A percentile compares a stretch with the other conserved stretches of the same genome.
phyloP scores from a whole-genome alignment of 768 basidiomycete species.

The Pleurotus eryngii region DNA sequence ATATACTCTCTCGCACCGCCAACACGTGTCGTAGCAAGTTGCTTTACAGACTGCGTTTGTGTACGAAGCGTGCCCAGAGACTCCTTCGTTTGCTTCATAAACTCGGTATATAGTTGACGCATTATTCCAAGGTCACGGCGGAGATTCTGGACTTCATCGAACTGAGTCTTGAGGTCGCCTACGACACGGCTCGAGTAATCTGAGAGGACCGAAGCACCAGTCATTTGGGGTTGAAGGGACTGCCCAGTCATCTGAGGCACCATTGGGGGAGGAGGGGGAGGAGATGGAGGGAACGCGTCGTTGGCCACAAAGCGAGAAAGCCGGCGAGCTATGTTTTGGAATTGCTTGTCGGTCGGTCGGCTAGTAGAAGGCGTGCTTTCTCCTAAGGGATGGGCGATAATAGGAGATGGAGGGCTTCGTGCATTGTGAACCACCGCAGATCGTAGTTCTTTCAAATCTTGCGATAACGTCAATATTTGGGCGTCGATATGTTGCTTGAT shows the following conservation, averaged over 20 bases:
- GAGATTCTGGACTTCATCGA: constrained; percentile 92
- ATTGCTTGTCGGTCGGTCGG: constrained; percentile 74
- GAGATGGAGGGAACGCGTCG: constrained; percentile 16
- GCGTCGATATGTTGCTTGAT: constrained; percentile 97
- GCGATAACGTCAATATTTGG: constrained; percentile 80
- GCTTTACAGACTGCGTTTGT: constrained; percentile 86
- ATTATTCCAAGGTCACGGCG: constrained; percentile 91
- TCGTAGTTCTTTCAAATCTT: constrained; percentile 89
- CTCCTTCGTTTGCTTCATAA: constrained; percentile 88
- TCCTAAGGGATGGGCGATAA: constrained; percentile 52
- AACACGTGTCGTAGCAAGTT: constrained; percentile 77
- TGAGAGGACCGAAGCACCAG: constrained; percentile 70
- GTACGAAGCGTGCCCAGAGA: constrained; percentile 72
- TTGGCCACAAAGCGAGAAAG: constrained; percentile 69
- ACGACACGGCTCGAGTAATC: constrained; percentile 75
- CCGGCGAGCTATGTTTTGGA: constrained; percentile 68
- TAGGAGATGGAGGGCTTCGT: constrained; percentile 46
- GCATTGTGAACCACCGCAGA: constrained; percentile 52
- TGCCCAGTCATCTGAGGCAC: constrained; percentile 66
- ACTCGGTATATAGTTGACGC: constrained; percentile 93
- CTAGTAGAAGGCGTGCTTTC: constrained; percentile 63
- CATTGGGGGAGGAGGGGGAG: constrained; percentile 32
- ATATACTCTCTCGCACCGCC: constrained; percentile 87
- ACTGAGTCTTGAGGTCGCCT: constrained; percentile 83
- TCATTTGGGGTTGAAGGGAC: constrained; percentile 67